These are phyloP conservation scores for Whalleya microplaca DNA, from an alignment of 2,329 filamentous ascomycete genomes.

Conservation along the genomic window DNA sequence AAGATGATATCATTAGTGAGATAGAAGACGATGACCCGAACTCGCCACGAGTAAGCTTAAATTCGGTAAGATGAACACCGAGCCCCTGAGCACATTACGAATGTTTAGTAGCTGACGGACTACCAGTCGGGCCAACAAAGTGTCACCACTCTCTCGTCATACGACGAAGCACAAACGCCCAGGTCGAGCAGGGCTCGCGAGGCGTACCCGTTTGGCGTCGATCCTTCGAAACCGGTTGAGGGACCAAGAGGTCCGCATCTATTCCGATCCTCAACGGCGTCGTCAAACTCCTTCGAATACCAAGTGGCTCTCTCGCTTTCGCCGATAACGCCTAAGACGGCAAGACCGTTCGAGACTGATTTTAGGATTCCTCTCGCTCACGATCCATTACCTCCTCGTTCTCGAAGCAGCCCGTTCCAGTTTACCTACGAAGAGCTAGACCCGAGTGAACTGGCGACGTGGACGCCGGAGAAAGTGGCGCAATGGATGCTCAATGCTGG, in stretches of 20 bases:
- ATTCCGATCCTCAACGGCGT: conserved; percentile 71
- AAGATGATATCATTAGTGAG: conserved; percentile 63
- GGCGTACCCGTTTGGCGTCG: conserved; percentile 63
- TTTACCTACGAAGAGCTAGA: conserved; percentile 63
- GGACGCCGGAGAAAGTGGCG: conserved; percentile 77
- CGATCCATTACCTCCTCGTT: conserved; percentile 42
- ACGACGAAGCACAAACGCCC: conserved; percentile 82
- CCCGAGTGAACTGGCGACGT: conserved; percentile 61
- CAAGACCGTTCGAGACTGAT: conserved; percentile 43
- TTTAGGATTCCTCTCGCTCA: conserved; percentile 42
- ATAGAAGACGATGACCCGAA: conserved; percentile 60
- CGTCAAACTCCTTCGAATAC: conserved; percentile 55
- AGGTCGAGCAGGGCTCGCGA: conserved; percentile 64
- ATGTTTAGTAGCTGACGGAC: conserved; percentile 8
- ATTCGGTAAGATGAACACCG: conserved; percentile 64
- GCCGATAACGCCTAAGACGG: conserved; percentile 70
- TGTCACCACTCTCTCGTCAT: conserved; percentile 85
- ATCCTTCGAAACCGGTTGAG: conserved; percentile 67
- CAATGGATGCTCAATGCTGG: conserved; percentile 86
- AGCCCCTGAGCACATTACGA: conserved; percentile 7
- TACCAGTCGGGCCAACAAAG: conserved; percentile 70
- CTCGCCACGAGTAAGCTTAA: conserved; percentile 68
- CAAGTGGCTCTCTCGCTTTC: conserved; percentile 68
- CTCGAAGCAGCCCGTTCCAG: conserved; percentile 50
- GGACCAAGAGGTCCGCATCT: conserved; percentile 86